These are phyloP conservation scores for Pestalotiopsis sp. DNA, from an alignment of 2,329 filamentous ascomycete species.

Conservation along the genomic window DNA sequence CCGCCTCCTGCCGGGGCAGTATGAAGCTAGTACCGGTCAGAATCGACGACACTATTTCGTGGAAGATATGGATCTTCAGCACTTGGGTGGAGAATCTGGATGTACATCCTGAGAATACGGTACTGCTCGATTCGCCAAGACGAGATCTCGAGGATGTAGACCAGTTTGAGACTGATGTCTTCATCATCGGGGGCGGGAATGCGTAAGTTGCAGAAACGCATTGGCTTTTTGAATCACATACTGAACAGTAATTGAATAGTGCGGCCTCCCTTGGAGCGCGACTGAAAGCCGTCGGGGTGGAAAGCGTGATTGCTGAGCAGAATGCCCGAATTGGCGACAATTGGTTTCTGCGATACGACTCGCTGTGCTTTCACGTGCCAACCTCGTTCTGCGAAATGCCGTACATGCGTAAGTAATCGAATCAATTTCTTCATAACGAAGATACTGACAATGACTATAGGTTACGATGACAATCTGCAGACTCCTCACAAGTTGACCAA, in stretches of 20 bases:
- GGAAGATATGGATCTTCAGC: conserved; percentile 37
- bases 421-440: background rate
- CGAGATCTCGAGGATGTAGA: conserved; percentile 16
- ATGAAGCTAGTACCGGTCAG: conserved; percentile 31
- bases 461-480: conserved; percentile 20
- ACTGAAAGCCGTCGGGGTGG: conserved; percentile 38
- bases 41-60: conserved; percentile 15
- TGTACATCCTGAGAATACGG: conserved; percentile 29
- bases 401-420: conserved; percentile 28
- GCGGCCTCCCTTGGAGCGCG: conserved; percentile 35
- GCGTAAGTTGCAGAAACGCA: conserved; percentile 22
- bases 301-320: conserved; percentile 38
- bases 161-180: conserved; percentile 31
- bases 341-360: conserved; percentile 41
- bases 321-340: conserved; percentile 40
- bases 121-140: conserved; percentile 23
- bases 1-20: conserved; percentile 31
- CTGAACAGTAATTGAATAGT: conserved; percentile 16
- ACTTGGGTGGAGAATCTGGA: conserved; percentile 30
- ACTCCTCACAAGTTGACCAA: conserved; percentile 22
- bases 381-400: conserved; percentile 38
- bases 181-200: conserved; percentile 37
- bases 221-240: background rate
- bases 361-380: conserved; percentile 40
- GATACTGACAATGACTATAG: background rate